These are phyloP conservation scores for Podospora bellae-mahoneyi DNA, from an alignment of 495 filamentous ascomycete species.

Conservation along the genomic window DNA sequence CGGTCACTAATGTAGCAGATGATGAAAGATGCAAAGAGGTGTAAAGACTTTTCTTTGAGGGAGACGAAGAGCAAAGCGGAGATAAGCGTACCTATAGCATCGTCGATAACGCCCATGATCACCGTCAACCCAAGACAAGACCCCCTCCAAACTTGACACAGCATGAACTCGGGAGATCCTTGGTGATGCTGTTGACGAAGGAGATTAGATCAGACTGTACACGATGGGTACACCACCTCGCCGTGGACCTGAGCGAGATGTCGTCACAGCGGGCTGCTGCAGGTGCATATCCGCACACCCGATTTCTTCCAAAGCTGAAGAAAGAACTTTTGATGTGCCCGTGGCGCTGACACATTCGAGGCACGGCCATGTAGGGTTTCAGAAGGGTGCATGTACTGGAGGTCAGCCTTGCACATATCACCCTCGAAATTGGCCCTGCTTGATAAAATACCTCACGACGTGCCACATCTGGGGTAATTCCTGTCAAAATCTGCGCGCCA, in stretches of 20 bases:
- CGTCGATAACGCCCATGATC: neutral
- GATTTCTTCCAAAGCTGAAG: neutral
- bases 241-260: neutral
- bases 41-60: neutral
- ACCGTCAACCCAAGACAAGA: neutral
- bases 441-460: neutral
- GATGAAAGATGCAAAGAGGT: neutral
- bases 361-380: neutral
- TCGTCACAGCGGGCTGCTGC: neutral
- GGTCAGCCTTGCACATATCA: neutral
- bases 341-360: neutral
- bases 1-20: neutral
- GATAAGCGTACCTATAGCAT: slow-evolving; percentile 2
- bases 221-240: neutral
- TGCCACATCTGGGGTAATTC: neutral
- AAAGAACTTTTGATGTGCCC: neutral
- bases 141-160: neutral
- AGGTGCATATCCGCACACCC: neutral
- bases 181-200: neutral
- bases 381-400: neutral
- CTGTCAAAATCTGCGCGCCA: neutral
- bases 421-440: neutral
- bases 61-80: neutral
- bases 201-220: neutral
- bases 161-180: neutral